Conservation (phyloP, 2,329 filamentous ascomycete genomes). For the Aspergillus awamori region DNA sequence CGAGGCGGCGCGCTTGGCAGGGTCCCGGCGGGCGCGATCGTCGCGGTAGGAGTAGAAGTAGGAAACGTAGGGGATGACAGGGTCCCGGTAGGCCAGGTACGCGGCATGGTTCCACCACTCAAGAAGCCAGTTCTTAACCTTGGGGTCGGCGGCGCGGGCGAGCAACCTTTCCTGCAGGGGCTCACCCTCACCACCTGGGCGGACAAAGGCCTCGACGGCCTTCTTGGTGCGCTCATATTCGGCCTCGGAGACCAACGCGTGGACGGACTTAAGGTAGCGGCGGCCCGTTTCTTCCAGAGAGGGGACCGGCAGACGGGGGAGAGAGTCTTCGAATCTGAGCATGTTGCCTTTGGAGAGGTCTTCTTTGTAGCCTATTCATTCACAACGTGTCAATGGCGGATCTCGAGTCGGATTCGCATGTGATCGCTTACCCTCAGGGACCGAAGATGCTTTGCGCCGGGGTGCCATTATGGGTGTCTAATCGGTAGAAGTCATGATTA, state of each 20-base stretch:
- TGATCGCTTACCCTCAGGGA: constrained; percentile 48
- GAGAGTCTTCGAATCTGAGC: constrained; percentile 68
- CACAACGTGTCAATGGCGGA: constrained; percentile 1
- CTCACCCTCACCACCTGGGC: constrained; percentile 80
- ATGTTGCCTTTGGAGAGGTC: constrained; percentile 65
- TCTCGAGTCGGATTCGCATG: constrained; percentile 15
- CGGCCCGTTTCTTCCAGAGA: constrained; percentile 65
- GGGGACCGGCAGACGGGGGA: constrained; percentile 64
- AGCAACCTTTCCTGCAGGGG: constrained; percentile 86
- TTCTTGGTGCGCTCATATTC: constrained; percentile 69
- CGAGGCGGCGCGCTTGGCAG: constrained; percentile 88
- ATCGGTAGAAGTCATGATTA: neutral
- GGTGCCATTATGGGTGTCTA: constrained; percentile 46
- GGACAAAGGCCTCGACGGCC: constrained; percentile 84
- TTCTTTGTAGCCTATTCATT: constrained; percentile 62
- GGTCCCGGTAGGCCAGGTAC: constrained; percentile 91
- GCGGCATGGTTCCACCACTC: constrained; percentile 99
- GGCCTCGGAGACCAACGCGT: constrained; percentile 61
- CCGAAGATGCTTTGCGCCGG: constrained; percentile 48
- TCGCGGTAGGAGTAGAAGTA: constrained; percentile 99
- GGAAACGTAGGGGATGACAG: constrained; percentile 95
- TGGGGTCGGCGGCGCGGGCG: constrained; percentile 76
- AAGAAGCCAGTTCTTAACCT: constrained; percentile 87
- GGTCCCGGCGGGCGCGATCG: constrained; percentile 83
- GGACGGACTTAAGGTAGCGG: constrained; percentile 68